These are phyloP conservation scores for Oehlia diaphana DNA, from an alignment of 192 early-diverging fungal species.

Conservation along the genomic window DNA sequence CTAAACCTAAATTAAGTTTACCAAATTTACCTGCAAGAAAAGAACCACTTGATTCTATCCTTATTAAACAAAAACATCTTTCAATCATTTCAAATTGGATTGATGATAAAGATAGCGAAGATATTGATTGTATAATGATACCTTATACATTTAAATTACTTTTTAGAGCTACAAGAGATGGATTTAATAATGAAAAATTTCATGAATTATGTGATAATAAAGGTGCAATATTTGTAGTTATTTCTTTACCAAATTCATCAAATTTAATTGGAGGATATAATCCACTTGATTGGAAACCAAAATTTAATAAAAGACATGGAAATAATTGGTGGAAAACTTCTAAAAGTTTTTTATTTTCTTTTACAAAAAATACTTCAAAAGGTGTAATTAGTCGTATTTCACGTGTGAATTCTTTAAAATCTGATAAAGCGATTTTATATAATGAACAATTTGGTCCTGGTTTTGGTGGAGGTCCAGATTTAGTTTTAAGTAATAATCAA, in stretches of 20 bases:
- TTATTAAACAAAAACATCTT: constrained; percentile 9
- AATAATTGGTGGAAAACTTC: neutral
- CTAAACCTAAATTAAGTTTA: neutral
- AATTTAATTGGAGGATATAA: constrained; percentile 13
- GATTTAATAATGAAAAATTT: constrained; percentile 2
- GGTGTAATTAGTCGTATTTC: neutral
- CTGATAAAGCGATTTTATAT: neutral
- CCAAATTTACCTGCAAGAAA: constrained; percentile 15
- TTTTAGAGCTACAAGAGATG: neutral
- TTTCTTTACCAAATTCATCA: neutral
- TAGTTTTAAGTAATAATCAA: neutral
- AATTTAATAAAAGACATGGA: neutral
- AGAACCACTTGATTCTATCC: neutral
- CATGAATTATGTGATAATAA: constrained; percentile 17
- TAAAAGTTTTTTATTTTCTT: constrained; percentile 9
- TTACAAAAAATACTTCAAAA: neutral
- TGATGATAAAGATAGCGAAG: neutral
- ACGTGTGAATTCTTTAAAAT: neutral
- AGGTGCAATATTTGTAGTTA: neutral
- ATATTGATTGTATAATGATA: neutral
- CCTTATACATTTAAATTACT: neutral
- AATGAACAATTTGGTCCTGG: neutral
- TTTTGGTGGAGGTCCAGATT: neutral
- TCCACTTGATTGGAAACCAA: neutral
- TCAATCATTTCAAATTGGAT: constrained; percentile 15